Conservation (phyloP, 495 filamentous ascomycete genomes). For the Neurospora sp. region DNA sequence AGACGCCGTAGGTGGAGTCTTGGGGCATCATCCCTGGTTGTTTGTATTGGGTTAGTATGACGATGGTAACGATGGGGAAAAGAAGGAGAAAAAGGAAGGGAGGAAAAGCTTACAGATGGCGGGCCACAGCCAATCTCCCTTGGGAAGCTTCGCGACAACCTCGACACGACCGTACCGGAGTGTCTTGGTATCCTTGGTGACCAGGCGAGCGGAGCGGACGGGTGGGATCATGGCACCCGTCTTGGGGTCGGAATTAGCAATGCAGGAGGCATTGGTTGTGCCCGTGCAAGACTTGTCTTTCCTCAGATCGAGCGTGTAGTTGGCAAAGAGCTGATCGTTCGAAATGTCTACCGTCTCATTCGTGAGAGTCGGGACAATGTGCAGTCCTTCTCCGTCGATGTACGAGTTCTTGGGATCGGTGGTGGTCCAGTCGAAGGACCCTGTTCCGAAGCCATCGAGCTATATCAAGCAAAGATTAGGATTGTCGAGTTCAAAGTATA, state of each 20-base stretch:
- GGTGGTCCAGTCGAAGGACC: constrained; percentile 38
- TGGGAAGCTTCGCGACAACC: constrained; percentile 33
- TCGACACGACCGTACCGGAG: constrained; percentile 34
- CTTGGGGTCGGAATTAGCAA: constrained; percentile 25
- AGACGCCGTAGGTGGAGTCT: constrained; percentile 22
- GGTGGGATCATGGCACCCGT: constrained; percentile 29
- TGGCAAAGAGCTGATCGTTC: constrained; percentile 17
- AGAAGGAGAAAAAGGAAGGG: not conserved
- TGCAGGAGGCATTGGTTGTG: constrained; percentile 15
- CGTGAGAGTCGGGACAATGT: constrained; percentile 38
- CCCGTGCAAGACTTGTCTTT: constrained; percentile 26
- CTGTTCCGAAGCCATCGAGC: constrained; percentile 30
- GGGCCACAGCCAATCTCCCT: constrained; percentile 36
- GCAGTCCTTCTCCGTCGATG: constrained; percentile 28
- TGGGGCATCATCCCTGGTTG: constrained; percentile 30
- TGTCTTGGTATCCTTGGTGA: constrained; percentile 29
- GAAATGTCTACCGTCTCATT: constrained; percentile 26
- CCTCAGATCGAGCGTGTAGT: constrained; percentile 28
- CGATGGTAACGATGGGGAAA: no score
- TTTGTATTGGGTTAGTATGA: not conserved
- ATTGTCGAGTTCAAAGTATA: no score
- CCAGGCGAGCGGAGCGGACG: constrained; percentile 29
- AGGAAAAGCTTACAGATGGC: constrained; percentile 22
- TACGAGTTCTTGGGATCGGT: constrained; percentile 32
- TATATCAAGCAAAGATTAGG: constrained; percentile 4